Evolutionary conservation across 2,329 filamentous ascomycete genomes (phyloP), one percentile per base, ranked within the genome.

Genomic region (Paecilomyces niveus): DNA sequence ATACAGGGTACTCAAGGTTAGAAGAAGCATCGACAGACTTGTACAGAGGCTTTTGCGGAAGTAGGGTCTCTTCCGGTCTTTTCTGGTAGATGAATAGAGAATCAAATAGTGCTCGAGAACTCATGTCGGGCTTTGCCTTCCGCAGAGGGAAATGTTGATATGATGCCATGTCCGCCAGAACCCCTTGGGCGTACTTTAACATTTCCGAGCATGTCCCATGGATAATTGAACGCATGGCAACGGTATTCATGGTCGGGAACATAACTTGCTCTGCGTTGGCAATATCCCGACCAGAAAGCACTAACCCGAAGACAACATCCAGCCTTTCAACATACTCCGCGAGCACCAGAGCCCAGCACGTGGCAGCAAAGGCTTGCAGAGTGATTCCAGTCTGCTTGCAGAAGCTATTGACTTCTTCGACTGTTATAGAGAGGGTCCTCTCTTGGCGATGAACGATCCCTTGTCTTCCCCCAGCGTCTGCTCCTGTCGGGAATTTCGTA

Each of bases 221-320:
- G 2, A 96, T 70, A 2, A 92, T 80, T 1, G 83, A 83, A 10
- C 92, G 82, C 7, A 96, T 79, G 0, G 88, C 84, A 0, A 96
- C 86, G 0, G 92, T 96, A 68, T 96, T 97, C 89, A 97, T 96
- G 0, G 89, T 90, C 0, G 92, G 93, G 66, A 96, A 97, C 68
- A 92, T 80, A 11, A 93, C 73, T 26, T 83, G 72, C 51, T 89
- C 83, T 0, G 85, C 83, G 15, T 83, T 81, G 53, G 89, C 86
- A 9, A 85, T 85, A 58, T 94, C 90, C n/a, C 93, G 83, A 15
- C 93, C 92, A 0, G 91, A 92, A 11, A 96, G 78, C 1, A 97
- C 88, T 0, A 90, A 84, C 0, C 93, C 93, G 68, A 94, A 96
- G 0, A 85, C 81, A 3, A 96, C 83, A 63, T 96, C 92, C 0